Conservation (phyloP, 106 monocot species). For the Dendrobium nobile region DNA sequence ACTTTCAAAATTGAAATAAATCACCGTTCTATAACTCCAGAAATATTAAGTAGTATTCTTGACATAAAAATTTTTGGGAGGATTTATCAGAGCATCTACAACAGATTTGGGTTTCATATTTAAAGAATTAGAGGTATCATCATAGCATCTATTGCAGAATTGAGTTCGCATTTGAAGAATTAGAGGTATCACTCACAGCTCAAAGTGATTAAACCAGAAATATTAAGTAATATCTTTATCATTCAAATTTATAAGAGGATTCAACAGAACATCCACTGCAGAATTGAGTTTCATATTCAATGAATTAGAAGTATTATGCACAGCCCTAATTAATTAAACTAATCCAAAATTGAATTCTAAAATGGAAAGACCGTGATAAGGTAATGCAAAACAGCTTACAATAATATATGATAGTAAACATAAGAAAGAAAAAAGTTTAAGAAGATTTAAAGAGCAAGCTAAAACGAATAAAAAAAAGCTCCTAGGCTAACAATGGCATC, state of each 20-base stretch:
- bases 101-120: not conserved
- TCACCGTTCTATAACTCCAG: not conserved
- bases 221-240: not conserved
- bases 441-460: not conserved
- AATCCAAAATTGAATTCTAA: not conserved
- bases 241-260: not conserved
- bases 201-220: too few relatives aligned
- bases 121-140: not conserved
- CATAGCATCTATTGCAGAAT: not conserved
- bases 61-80: not conserved
- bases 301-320: not conserved
- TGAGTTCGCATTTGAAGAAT: not conserved
- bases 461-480: not conserved
- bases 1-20: not conserved
- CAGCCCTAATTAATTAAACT: not conserved
- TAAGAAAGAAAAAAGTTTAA: not conserved
- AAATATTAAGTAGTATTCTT: not conserved
- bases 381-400: not conserved
- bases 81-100: not conserved
- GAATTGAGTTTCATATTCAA: not conserved
- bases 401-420: not conserved
- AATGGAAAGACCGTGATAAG: not conserved
- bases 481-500: not conserved
- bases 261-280: not conserved
- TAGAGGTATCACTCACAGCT: not conserved